Base-by-base conservation (phyloP, 805 yeast genomes). In the Candida nemodendra region DNA sequence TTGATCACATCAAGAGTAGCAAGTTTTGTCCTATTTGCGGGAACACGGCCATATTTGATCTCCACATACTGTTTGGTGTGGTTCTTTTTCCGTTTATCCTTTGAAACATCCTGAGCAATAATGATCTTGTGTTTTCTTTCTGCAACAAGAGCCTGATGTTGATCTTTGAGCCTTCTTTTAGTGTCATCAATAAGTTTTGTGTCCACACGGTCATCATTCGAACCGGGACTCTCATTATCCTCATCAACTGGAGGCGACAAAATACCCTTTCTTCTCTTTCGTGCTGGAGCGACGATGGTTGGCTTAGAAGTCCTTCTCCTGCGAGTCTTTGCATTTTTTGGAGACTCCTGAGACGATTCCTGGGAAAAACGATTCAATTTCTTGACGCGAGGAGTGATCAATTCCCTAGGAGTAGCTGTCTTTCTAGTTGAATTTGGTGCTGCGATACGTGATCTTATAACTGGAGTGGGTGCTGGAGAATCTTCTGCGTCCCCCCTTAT, bases 1-100 rank as follows among this genome's bases (percentile, higher is more conserved):
- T 50, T 45, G 12, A 64, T 44, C 12, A 64, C 64, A 44, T 64
- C 69, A 30, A 62, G 33, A 7, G 66, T 51, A 4, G 60, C 51
- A 12, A 64, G 32, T 35, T 48, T 53, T 5, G 57, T 41, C 30
- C 48, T 49, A 29, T 62, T 59, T 5, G 54, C 46, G 3, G 62
- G 56, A 19, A 53, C 37, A 25, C 62, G 50, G 17, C 47, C 42
- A 33, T 59, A 56, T 26, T 47, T 53, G 18, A 59, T 36, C 27
- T 52, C 47, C 8, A 57, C 38, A 26, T 32, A 41, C 24, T 27
- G 36, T 35, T 16, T 16, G 3, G 27, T 28, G 24, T 29, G 28
- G 4, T 27, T 15, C 18, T 35, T 32, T n/a, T 47, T 34, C n/a
- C 45, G 37, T 22, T 39, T 48, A 35, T 46, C 48, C 15, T 38